Conservation (phyloP, 2,329 filamentous ascomycete genomes). For the Ophiostoma triangulosporum region DNA sequence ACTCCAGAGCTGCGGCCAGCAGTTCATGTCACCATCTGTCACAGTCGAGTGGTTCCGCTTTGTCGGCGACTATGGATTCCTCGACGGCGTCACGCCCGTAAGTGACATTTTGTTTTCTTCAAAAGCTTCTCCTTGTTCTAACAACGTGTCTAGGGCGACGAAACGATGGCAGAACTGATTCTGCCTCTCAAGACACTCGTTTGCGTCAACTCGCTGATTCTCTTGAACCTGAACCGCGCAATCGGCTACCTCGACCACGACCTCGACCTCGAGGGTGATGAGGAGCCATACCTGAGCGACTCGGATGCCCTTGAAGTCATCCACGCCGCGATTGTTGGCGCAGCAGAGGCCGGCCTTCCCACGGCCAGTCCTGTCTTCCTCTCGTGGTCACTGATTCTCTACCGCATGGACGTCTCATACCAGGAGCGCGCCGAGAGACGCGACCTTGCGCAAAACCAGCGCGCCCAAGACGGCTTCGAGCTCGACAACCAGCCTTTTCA, state of each 20-base stretch:
- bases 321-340: slow-evolving; percentile 54
- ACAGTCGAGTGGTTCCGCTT: slow-evolving; percentile 63
- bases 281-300: slow-evolving; percentile 53
- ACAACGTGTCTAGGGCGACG: slow-evolving; percentile 20
- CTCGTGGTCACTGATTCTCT: slow-evolving; percentile 67
- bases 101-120: slow-evolving; percentile 18
- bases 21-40: slow-evolving; percentile 43
- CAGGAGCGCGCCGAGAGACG: slow-evolving; percentile 47
- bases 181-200: slow-evolving; percentile 55
- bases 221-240: slow-evolving; percentile 53
- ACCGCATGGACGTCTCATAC: slow-evolving; percentile 52
- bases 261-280: slow-evolving; percentile 26
- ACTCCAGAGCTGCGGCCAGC: slow-evolving; percentile 41
- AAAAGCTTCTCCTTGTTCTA: not conserved
- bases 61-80: slow-evolving; percentile 54
- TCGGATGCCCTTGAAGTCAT: slow-evolving; percentile 57
- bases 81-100: slow-evolving; percentile 49
- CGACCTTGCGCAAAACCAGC: slow-evolving; percentile 44
- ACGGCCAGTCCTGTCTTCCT: slow-evolving; percentile 63
- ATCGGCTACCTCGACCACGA: slow-evolving; percentile 42
- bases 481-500: slow-evolving; percentile 24
- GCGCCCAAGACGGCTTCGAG: slow-evolving; percentile 43
- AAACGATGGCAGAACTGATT: slow-evolving; percentile 36
- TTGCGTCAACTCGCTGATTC: slow-evolving; percentile 54
- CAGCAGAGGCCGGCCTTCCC: slow-evolving; percentile 40